phyloP scores from a whole-genome alignment of 768 basidiomycete species.

The Suillus plorans region DNA sequence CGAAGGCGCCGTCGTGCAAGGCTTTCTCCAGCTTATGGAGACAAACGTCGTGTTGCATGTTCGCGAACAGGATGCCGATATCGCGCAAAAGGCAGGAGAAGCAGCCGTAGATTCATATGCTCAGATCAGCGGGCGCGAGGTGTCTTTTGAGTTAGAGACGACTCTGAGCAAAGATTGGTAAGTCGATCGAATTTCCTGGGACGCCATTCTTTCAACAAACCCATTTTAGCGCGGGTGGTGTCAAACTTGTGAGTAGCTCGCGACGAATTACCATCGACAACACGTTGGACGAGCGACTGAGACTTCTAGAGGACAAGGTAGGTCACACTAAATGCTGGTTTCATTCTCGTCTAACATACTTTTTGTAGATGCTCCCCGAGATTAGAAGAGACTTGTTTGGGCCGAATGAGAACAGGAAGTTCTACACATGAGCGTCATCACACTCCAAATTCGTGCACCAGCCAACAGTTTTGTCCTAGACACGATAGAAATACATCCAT shows the following conservation, averaged over 20 bases:
- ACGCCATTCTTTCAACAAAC: not conserved
- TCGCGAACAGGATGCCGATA: constrained; percentile 64
- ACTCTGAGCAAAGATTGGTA: constrained; percentile 69
- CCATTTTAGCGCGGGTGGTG: constrained; percentile 71
- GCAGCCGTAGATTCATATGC: constrained; percentile 67
- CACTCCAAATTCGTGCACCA: not conserved
- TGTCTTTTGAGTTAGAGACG: constrained; percentile 60
- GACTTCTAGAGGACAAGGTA: constrained; percentile 87
- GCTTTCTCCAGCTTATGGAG: constrained; percentile 81
- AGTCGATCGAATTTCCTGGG: constrained; percentile 20
- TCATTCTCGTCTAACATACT: constrained; percentile 3
- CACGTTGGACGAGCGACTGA: constrained; percentile 88
- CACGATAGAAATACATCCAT: not conserved
- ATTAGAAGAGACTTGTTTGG: constrained; percentile 90
- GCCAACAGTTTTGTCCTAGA: not conserved
- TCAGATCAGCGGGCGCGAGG: constrained; percentile 71
- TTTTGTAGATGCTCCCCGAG: constrained; percentile 87
- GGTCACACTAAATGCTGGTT: constrained; percentile 22
- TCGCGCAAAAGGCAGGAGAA: constrained; percentile 62
- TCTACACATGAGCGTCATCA: constrained; percentile 56
- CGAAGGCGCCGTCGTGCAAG: constrained; percentile 82
- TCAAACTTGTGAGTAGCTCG: constrained; percentile 70
- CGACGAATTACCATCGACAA: constrained; percentile 90
- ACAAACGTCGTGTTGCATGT: constrained; percentile 62
- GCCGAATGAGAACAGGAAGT: constrained; percentile 87